Conservation (phyloP, 257 asterid species). For the Nicotiana obtusifolia region DNA sequence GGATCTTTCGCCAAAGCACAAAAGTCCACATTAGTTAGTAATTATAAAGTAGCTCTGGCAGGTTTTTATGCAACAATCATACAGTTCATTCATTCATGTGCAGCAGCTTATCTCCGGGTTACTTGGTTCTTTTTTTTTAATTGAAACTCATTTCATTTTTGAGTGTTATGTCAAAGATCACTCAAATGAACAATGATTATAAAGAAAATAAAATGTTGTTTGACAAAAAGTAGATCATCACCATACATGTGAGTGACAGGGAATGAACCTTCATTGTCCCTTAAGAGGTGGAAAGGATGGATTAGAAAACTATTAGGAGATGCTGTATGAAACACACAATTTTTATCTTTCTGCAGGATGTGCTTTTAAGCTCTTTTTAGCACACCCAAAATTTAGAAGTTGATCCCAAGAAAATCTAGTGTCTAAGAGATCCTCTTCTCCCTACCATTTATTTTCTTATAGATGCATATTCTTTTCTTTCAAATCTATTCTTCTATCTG, state of each 20-base stretch:
- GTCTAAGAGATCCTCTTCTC: neutral
- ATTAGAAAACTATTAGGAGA: neutral
- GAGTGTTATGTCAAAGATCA: neutral
- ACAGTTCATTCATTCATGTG: neutral
- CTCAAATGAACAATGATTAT: neutral
- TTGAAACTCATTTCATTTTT: neutral
- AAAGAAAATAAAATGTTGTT: neutral
- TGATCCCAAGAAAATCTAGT: neutral
- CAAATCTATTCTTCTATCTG: neutral
- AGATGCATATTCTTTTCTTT: neutral
- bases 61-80: neutral
- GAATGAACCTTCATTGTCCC: neutral
- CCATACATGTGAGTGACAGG: neutral
- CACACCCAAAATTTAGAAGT: neutral
- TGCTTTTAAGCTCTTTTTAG: neutral
- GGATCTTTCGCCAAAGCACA: neutral
- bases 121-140: neutral
- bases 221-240: neutral
- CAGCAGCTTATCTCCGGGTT: neutral
- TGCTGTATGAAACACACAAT: neutral
- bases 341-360: neutral
- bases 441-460: neutral
- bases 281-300: neutral
- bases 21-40: neutral
- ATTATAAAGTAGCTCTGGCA: neutral